Evolutionary conservation across 129 eudicot species (phyloP), one percentile per base, ranked within the genome.

Genomic region (Tagetes erecta): DNA sequence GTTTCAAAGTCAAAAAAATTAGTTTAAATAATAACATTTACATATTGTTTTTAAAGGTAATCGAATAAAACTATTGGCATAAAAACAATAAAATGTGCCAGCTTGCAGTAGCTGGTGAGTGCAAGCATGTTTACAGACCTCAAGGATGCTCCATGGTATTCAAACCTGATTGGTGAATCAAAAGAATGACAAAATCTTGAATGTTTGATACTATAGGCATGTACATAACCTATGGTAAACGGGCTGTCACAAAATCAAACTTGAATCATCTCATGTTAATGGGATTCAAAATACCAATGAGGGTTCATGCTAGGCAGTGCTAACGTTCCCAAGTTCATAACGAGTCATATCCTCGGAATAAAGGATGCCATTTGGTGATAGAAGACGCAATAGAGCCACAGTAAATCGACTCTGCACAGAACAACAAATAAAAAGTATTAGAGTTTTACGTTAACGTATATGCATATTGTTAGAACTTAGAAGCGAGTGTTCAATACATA

Each of bases 381-480:
- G 70, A 50, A 93, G 91, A 44, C 98, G 91, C 33, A 84, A 70
- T 34, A 93, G 80, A 60, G 98, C 91, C 35, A 88, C 42, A 11
- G 78, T 70, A 63, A 93, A 90, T 45, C 98, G 91, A 12, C 92
- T 65, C 98, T 93, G 92, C 69, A 75, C 38, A 67, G 38, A 64
- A 73, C 12, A 36, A 13, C 47, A 3, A 45, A 68, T 1, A 80
- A 13, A 77, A 8, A 0, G 38, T 9, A 47, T 76, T 44, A 69
- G 40, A 4, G 1, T 12, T 70, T 1, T 45, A 27, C 45, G 34
- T 3, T 34, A 31, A 34, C 8, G 1, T 37, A 4, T 9, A 9
- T 8, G 35, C 8, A 11, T 14, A 34, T 12, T 10, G 8, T 35
- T 34, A 11, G 39, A 36, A 20, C 27, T 20, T 20, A 20, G 27